phyloP scores from a whole-genome alignment of 495 filamentous ascomycete species.

The Lasiosphaeria hispida region DNA sequence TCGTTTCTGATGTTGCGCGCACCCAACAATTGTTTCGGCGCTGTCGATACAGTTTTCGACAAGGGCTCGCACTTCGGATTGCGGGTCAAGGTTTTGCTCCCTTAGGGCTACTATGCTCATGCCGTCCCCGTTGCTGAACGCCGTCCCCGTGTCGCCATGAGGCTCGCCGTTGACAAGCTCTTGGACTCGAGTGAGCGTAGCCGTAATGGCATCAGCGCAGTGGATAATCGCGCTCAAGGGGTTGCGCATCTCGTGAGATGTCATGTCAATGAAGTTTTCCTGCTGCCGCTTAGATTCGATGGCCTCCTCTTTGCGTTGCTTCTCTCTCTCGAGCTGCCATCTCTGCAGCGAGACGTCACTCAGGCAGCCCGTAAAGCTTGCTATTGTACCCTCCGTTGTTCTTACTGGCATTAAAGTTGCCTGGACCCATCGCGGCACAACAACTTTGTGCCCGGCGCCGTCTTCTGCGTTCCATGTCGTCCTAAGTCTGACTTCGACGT shows the following conservation, averaged over 20 bases:
- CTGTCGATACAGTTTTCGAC: constrained; percentile 58
- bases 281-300: constrained; percentile 48
- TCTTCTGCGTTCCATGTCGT: constrained; percentile 32
- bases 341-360: constrained; percentile 40
- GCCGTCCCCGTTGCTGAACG: neutral
- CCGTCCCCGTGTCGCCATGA: neutral
- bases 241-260: constrained; percentile 75
- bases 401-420: constrained; percentile 38
- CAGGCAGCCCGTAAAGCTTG: constrained; percentile 38
- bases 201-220: constrained; percentile 57
- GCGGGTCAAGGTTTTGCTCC: constrained; percentile 6
- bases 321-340: constrained; percentile 38
- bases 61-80: constrained; percentile 35
- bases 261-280: constrained; percentile 78
- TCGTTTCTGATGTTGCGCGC: constrained; percentile 73
- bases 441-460: constrained; percentile 28
- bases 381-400: constrained; percentile 29
- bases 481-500: constrained; percentile 35
- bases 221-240: constrained; percentile 70
- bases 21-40: constrained; percentile 72
- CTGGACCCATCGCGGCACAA: constrained; percentile 32
- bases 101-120: too few relatives aligned
- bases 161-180: constrained; percentile 22
- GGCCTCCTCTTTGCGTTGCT: constrained; percentile 42
- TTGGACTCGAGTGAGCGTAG: constrained; percentile 29